These are phyloP conservation scores for Phytophthora cryptogea DNA, from an alignment of 352 stramenopile species.

Conservation along the genomic window DNA sequence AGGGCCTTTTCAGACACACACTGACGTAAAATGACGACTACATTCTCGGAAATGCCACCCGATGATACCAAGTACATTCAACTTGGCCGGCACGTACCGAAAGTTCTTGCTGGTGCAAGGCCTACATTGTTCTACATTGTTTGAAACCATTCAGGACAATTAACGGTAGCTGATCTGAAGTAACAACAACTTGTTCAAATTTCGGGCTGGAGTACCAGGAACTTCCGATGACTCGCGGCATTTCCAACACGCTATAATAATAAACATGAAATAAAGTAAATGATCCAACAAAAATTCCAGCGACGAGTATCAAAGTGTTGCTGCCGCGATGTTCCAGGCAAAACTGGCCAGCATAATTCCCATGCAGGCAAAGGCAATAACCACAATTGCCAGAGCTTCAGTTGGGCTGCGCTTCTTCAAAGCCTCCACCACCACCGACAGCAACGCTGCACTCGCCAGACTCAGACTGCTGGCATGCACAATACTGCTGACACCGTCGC, in stretches of 20 bases:
- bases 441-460: constrained; percentile 31
- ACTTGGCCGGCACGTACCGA: too few species aligned
- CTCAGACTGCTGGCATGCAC: constrained; percentile 21
- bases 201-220: constrained; percentile 10
- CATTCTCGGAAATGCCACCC: too few species aligned
- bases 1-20: too few species aligned
- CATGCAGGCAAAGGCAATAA: constrained; percentile 23
- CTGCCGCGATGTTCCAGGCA: constrained; percentile 37
- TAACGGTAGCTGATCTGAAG: neutral
- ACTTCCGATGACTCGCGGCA: constrained; percentile 35
- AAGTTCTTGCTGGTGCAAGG: too few species aligned
- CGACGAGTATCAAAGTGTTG: constrained; percentile 17
- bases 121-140: too few species aligned
- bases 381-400: constrained; percentile 33
- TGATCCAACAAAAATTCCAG: constrained; percentile 16
- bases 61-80: too few species aligned
- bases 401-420: constrained; percentile 36
- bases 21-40: too few species aligned
- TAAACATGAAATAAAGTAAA: constrained; percentile 32
- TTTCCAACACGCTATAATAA: constrained; percentile 25
- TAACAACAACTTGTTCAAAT: constrained; percentile 6
- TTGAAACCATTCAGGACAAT: too few species aligned
- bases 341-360: constrained; percentile 33
- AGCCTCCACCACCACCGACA: constrained; percentile 26
- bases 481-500: constrained; percentile 13